Evolutionary conservation across 768 basidiomycete species (phyloP), one percentile per base, ranked within the genome.

Genomic region (Termitomyces sp.): DNA sequence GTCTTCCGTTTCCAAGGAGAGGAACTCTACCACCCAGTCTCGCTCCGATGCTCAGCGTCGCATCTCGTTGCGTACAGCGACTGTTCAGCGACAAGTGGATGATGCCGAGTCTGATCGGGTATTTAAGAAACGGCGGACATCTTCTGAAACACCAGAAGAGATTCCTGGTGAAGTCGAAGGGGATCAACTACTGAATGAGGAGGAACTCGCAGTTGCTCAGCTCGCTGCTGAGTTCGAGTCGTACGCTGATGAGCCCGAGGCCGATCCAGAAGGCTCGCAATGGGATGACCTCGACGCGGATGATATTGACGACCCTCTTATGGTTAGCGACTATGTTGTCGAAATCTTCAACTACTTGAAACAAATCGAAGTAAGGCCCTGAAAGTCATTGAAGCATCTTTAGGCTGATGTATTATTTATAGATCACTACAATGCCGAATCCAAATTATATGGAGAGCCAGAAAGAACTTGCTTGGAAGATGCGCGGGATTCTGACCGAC

Each of bases 241-340:
- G 2, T 78, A 77, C 57, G 75, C 79, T 20, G 76, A 85, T 37
- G 84, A 86, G 63, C 71, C 68, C 3, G 91, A 91, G 69, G 87
- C 84, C 4, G 87, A 89, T 65, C 87, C 86, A 3, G 79, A 89
- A 57, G 77, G 79, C 77, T 79, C 79, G 11, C 67, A 74, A 43
- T 98, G 94, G 96, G 91, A 91, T 36, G 96, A 98, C 69, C 82
- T 98, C 15, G 97, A 99, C 65, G 88, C 86, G 1, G 94, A 96
- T 50, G 97, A 99, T 70, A 83, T 76, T 20, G 94, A 95, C 54
- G 96, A 99, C 70, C 97, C 96, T 14, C 80, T 93, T 62, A 98
- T 98, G 96, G 96, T 97, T 65, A 90, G 89, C 76, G 94, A 98
- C 74, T 99, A 99, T 70, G 96, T 97, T 55, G 80, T 80, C 31